Percentiles rank a stretch among this genome's conserved stretches.
Conservation (phyloP, 257 asterid species). For the Apocynum venetum region DNA sequence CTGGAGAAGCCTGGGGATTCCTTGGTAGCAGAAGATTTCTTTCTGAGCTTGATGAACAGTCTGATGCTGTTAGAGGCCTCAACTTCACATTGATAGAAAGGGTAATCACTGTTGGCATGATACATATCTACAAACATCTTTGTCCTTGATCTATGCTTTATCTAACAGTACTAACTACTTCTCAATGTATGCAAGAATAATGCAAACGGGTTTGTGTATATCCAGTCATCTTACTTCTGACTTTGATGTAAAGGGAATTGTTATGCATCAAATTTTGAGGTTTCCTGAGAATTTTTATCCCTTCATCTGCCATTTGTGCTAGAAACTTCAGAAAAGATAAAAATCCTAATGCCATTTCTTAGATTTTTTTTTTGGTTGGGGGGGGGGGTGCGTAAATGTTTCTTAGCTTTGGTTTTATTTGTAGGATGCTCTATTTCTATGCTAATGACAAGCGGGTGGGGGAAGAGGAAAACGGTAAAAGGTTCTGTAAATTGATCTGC, state of each 20-base stretch:
- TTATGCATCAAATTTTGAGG: neutral
- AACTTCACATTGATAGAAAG: conserved; percentile 60
- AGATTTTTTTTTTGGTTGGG: neutral
- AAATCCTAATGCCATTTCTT: neutral
- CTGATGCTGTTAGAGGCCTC: conserved; percentile 68
- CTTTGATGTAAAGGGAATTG: neutral
- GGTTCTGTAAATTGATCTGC: neutral
- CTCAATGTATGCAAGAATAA: neutral
- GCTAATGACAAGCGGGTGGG: neutral
- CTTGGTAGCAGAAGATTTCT: conserved; percentile 93
- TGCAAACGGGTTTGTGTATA: neutral
- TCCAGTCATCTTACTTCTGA: neutral
- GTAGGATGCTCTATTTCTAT: neutral
- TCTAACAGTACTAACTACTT: neutral
- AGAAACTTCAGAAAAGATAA: neutral
- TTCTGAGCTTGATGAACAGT: conserved; percentile 69
- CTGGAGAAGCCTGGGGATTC: conserved; percentile 99
- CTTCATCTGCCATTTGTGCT: neutral
- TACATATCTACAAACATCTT: neutral
- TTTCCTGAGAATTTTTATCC: neutral
- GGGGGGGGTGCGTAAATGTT: neutral
- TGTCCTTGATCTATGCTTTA: neutral
- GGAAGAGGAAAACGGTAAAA: neutral
- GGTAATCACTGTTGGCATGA: conserved; percentile 39
- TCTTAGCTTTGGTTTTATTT: neutral